A percentile compares a stretch with the other conserved stretches of the same genome.
Conservation (phyloP, 306 rosid species). For the Trifolium pratense region DNA sequence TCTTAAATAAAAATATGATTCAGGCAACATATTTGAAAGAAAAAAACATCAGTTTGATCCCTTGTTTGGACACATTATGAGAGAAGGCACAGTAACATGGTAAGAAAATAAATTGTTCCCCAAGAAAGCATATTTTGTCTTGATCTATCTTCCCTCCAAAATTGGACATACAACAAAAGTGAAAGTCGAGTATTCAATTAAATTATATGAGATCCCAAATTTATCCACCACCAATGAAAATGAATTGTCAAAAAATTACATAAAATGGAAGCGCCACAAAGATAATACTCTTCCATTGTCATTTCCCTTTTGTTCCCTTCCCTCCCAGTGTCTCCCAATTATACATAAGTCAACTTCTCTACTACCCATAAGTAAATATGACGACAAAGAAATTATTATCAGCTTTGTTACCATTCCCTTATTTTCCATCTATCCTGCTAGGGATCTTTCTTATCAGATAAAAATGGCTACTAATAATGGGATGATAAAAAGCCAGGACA, state of each 20-base stretch:
- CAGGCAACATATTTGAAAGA: constrained; percentile 4
- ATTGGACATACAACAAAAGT: constrained; percentile 29
- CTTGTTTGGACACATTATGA: constrained; percentile 31
- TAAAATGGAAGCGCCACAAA: neutral
- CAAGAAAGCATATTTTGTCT: neutral
- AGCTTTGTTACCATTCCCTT: neutral
- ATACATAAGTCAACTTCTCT: neutral
- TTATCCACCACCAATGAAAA: constrained; percentile 18
- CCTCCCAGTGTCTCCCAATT: neutral
- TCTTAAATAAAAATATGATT: constrained; percentile 28
- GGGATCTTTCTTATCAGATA: neutral
- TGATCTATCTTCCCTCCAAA: constrained; percentile 30
- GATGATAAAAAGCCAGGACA: neutral
- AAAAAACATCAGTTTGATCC: constrained; percentile 2
- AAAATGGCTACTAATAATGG: constrained; percentile 2
- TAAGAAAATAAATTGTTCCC: constrained; percentile 25
- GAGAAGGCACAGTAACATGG: neutral
- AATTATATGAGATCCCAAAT: constrained; percentile 31
- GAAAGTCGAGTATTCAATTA: constrained; percentile 15
- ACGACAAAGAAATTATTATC: neutral
- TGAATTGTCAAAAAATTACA: constrained; percentile 28
- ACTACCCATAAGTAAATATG: constrained; percentile 2
- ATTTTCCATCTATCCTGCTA: neutral
- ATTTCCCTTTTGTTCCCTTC: constrained; percentile 22
- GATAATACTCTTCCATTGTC: constrained; percentile 1